A percentile compares a stretch with the other conserved stretches of the same genome.
Evolutionary conservation across 2,329 filamentous ascomycete genomes (phyloP).

Genomic region (Teratosphaeria nubilosa): DNA sequence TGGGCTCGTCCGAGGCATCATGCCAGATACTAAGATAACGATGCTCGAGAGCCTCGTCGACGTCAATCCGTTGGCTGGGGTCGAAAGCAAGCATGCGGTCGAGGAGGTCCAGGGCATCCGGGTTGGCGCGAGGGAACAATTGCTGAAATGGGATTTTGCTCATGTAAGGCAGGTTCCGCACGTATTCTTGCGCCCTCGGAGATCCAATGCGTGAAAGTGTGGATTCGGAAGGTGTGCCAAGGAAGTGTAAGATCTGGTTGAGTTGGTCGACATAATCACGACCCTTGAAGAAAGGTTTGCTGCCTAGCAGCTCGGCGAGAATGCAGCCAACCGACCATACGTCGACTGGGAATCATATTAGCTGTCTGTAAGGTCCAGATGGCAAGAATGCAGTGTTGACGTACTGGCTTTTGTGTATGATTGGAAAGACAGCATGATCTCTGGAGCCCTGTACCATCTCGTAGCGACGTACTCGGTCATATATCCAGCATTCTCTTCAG

Average conservation of each 20-base stretch:
- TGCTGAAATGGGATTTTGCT: slow-evolving; percentile 74
- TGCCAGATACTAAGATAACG: slow-evolving; percentile 97
- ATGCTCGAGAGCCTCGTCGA: slow-evolving; percentile 92
- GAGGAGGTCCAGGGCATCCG: slow-evolving; percentile 86
- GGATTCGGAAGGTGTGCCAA: slow-evolving; percentile 92
- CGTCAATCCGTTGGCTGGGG: slow-evolving; percentile 81
- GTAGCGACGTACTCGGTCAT: slow-evolving; percentile 99
- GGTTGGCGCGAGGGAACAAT: slow-evolving; percentile 90
- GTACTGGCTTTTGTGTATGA: slow-evolving; percentile 99
- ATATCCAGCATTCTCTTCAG: slow-evolving; percentile 96
- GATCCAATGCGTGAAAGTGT: slow-evolving; percentile 90
- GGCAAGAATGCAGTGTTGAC: slow-evolving; percentile 23
- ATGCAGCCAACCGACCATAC: slow-evolving; percentile 99
- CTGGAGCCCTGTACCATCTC: slow-evolving; percentile 94
- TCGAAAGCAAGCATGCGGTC: slow-evolving; percentile 98
- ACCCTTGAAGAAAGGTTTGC: slow-evolving; percentile 97
- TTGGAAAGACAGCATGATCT: slow-evolving; percentile 99
- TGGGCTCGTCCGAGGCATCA: slow-evolving; percentile 89
- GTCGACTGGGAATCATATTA: slow-evolving; percentile 54
- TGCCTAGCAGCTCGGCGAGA: slow-evolving; percentile 86
- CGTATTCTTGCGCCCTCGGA: slow-evolving; percentile 92
- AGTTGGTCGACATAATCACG: slow-evolving; percentile 98
- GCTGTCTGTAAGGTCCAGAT: neutral
- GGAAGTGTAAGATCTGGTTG: slow-evolving; percentile 97
- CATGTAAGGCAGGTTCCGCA: slow-evolving; percentile 58